Evolutionary conservation across 2,329 filamentous ascomycete species (phyloP), one percentile per base, ranked within the genome.

Genomic region (Paecilomyces fulvus): DNA sequence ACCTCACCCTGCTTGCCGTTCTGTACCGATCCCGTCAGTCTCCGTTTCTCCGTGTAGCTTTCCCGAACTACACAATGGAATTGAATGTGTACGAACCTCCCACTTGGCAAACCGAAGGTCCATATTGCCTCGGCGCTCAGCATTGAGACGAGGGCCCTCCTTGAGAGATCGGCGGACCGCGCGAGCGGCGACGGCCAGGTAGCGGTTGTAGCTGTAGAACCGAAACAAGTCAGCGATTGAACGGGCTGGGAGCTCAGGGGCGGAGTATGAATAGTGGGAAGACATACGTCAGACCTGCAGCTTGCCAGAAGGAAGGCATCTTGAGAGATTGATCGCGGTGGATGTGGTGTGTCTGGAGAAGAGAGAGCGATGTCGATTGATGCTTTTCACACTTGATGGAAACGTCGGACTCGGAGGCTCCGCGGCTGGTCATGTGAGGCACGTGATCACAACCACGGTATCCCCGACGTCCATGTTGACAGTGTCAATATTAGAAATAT

Each of bases 261-360:
- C 49, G 49, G 49, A 43, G 4, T 37, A 14, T 48, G 12, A 48
- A 59, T 66, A 60, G 21, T 12, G 21, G 23, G 33, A 17, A 43
- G 51, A 56, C 90, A 77, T 88, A 96, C 92, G 87, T 95, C 75
- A 97, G 83, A 79, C 94, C 94, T 76, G 94, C 90, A 74, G 92
- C 85, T 89, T 96, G 97, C 94, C 92, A 99, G 75, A 92, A 90
- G 82, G 92, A 92, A 80, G 88, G 83, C 94, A 97, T 99, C 80
- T 84, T 90, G 84, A 73, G 63, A 58, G 63, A 64, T 63, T 65
- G 61, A 58, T 59, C 56, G 59, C 58, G 57, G 58, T 43, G 60
- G 61, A 62, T 61, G 61, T 61, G 59, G 62, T 60, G 63, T 60
- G 57, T 67, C 67, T 55, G 61, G 20, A 28, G 48, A n/a, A 9